These are phyloP conservation scores for Diaporthe amygdali DNA, from an alignment of 2,329 filamentous ascomycete genomes.

Conservation along the genomic window DNA sequence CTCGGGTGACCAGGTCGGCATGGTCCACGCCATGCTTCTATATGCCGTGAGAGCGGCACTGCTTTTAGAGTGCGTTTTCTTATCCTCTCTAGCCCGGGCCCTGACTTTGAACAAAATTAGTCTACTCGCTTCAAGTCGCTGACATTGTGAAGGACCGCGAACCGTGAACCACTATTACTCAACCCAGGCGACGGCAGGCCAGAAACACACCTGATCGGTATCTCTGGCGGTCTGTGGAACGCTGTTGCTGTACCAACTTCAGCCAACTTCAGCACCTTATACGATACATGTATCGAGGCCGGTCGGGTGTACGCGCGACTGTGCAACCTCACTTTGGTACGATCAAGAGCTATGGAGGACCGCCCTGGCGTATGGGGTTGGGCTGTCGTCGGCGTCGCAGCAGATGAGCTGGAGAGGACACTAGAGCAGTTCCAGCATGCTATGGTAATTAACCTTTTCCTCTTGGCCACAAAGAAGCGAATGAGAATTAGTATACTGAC, in stretches of 20 bases:
- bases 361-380: constrained; percentile 1
- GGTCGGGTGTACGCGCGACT: neutral
- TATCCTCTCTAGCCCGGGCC: neutral
- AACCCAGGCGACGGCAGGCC: neutral
- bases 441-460: neutral
- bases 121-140: neutral
- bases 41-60: constrained; percentile 3
- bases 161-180: neutral
- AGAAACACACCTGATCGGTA: neutral
- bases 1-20: neutral
- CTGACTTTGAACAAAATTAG: neutral
- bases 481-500: neutral
- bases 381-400: neutral
- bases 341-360: constrained; percentile 3
- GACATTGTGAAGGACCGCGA: neutral
- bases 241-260: neutral
- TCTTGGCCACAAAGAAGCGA: neutral
- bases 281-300: neutral
- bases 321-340: neutral
- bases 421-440: neutral
- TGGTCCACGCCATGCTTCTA: constrained; percentile 9
- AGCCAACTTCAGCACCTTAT: neutral
- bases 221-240: neutral
- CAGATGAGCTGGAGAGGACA: neutral
- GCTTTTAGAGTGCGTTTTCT: neutral